Base-by-base conservation (phyloP, 176 grass and related monocot genomes). In the Oryza longistaminata region DNA sequence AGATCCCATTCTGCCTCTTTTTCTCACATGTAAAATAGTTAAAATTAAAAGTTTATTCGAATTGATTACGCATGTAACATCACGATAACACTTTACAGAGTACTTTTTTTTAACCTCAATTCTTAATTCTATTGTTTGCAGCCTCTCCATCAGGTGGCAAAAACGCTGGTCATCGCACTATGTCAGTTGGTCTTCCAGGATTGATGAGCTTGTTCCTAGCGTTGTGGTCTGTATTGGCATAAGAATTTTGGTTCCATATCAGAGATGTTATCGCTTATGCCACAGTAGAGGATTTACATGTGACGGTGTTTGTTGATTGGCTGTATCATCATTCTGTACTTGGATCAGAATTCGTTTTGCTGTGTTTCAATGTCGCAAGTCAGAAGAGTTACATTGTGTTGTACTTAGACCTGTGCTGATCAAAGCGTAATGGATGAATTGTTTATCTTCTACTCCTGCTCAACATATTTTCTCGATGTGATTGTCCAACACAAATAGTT, bases 151-250 rank as follows among this genome's bases (percentile, higher is more conserved):
- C 84, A 76, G 60, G 24, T 71, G 76, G 76, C 44, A 81, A 14
- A 8, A 90, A 49, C 31, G 17, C 81, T 0, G 27, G 77, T 77
- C 68, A 78, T 77, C 25, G 10, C 11, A 37, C 78, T 82, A 11
- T 68, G 11, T 82, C 66, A 3, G 5, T 77, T 11, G 19, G 86
- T 42, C 26, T 85, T 9, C 58, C 5, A 15, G 82, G 90, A 26
- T 25, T 88, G 66, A 78, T 86, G 78, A 74, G 67, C 76, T 10
- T 88, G 75, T 79, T 82, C 49, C 46, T 82, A 7, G 67, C 46
- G 17, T 81, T 88, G 82, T 92, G 86, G 77, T 82, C 81, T 77
- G 61, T 50, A 21, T 16, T 82, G 65, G 82, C 86, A 40, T 91
- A 85, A 68, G 58, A 73, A 22, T 58, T 27, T 58, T 58, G 19